Base-by-base conservation (phyloP, 805 yeast species). In the Kuraishia borneana region DNA sequence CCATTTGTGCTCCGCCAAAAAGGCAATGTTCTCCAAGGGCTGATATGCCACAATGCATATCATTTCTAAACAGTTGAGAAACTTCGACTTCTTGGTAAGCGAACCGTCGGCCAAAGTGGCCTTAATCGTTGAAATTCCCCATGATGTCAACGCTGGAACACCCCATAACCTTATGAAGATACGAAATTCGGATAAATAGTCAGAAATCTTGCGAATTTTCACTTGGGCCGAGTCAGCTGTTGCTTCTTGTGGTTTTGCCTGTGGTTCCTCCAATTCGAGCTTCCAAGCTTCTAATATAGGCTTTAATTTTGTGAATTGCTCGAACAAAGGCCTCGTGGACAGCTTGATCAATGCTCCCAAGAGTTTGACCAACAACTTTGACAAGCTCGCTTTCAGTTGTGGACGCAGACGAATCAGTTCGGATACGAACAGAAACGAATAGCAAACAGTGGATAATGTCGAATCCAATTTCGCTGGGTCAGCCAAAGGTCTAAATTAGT, bases 101-200 rank as follows among this genome's bases (percentile, higher is more conserved):
- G 37, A 33, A 1, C 22, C 9, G 4, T 42, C 27, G 10, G 22
- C 8, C n/a, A 28, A 6, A 6, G 44, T 34, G n/a, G 33, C 6
- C 21, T 30, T 36, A 5, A 48, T 13, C 7, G 41, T 48, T 7
- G 44, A 25, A 8, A 46, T 30, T 13, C 50, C 46, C 36, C 42
- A 47, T 9, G 53, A 40, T 35, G 50, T 36, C 23, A 49, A 32
- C 18, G 47, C 47, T 10, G 61, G 57, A 16, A 53, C 32, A 5
- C 53, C 58, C 54, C 60, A 58, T 48, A 57, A 48, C 31, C 63
- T 42, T 34, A 53, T 50, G 41, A 58, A 58, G 17, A 57, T 56
- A 22, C 63, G 46, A 4, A 58, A 39, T 36, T 56, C 62, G 10
- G 61, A 46, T 3, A 58, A 32, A 32, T 58, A 58, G 3, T 44